Conservation (phyloP, 805 yeast species). For the Pichia rugopelliculosa region DNA sequence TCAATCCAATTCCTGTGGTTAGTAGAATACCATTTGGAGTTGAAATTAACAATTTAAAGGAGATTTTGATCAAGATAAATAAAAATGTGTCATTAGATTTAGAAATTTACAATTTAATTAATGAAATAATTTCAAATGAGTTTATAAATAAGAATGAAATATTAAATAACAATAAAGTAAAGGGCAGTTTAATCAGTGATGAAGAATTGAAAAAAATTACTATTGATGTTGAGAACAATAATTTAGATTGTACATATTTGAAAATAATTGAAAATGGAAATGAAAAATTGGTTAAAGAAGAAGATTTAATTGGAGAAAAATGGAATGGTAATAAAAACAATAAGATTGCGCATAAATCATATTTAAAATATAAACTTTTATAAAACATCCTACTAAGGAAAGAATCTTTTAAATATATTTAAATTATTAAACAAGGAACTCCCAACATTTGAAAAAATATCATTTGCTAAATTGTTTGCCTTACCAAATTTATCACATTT, state of each 20-base stretch:
- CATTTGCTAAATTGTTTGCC: constrained; percentile 61
- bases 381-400: not conserved
- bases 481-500: constrained; percentile 88
- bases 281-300: constrained; percentile 22
- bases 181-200: constrained; percentile 29
- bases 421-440: constrained; percentile 37
- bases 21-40: constrained; percentile 54
- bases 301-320: constrained; percentile 24
- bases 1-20: constrained; percentile 65
- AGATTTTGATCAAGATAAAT: constrained; percentile 53
- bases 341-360: constrained; percentile 29
- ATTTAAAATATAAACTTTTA: constrained; percentile 18
- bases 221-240: not conserved
- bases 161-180: constrained; percentile 24
- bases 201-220: constrained; percentile 5
- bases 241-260: constrained; percentile 3
- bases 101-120: constrained; percentile 47
- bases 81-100: constrained; percentile 52
- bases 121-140: constrained; percentile 47
- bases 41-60: constrained; percentile 57
- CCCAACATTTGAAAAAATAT: constrained; percentile 47
- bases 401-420: constrained; percentile 30
- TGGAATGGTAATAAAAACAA: constrained; percentile 27
- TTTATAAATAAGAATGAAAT: constrained; percentile 31
- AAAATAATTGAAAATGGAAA: constrained; percentile 3